Percentiles rank a stretch among this genome's conserved stretches.
Evolutionary conservation across 2,329 filamentous ascomycete genomes (phyloP).

Genomic region (Sclerotinia trifoliorum): DNA sequence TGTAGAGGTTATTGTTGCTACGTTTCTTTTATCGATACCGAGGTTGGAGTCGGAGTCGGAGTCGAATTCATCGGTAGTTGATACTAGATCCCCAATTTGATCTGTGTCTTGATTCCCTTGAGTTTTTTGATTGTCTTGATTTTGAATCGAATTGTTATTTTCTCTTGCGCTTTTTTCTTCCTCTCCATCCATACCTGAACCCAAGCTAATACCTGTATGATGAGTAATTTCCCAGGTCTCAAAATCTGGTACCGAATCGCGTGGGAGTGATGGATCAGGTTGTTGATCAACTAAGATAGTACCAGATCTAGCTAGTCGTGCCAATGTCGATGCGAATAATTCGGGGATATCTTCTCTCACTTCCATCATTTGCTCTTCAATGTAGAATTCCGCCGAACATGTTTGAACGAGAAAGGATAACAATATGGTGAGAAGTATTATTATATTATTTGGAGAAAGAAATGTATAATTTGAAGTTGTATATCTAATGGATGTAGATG

Average conservation of each 20-base stretch:
- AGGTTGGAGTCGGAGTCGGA: constrained; percentile 12
- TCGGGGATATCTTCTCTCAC: constrained; percentile 24
- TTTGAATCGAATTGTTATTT: background rate
- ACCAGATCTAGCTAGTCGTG: constrained; percentile 36
- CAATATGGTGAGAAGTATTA: constrained; percentile 30
- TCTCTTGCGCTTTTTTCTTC: background rate
- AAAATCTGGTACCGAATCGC: constrained; percentile 19
- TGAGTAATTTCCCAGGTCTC: background rate
- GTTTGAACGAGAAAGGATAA: constrained; percentile 32
- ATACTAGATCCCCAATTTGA: background rate
- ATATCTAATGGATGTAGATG: background rate
- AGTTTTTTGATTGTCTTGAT: background rate
- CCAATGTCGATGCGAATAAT: constrained; percentile 32
- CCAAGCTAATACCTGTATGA: background rate
- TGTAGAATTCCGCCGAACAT: constrained; percentile 28
- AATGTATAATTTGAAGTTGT: constrained; percentile 19
- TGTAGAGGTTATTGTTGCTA: constrained; percentile 15
- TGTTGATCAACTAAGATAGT: constrained; percentile 38
- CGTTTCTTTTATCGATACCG: background rate
- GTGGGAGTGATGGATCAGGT: constrained; percentile 27
- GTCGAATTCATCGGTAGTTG: background rate
- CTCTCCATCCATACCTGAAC: background rate
- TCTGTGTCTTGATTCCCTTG: background rate
- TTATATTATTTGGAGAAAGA: constrained; percentile 27
- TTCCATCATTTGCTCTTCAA: constrained; percentile 37